Evolutionary conservation across 257 asterid species (phyloP), one percentile per base, ranked within the genome.

Genomic region (Datura wrightii): DNA sequence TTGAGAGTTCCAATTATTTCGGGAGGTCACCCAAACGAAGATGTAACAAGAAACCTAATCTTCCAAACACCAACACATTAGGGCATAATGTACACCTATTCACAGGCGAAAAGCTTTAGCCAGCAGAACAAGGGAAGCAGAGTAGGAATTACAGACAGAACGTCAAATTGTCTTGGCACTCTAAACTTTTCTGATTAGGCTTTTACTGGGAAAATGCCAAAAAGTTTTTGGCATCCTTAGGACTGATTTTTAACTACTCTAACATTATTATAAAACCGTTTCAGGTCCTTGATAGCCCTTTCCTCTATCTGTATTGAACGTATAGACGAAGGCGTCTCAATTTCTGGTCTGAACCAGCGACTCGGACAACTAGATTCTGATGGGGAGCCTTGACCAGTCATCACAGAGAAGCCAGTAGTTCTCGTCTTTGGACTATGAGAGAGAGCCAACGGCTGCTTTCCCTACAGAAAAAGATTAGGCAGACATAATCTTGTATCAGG

Each of bases 301-400:
- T 97, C 99, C 91, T 97, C 98, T 14, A 95, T 95, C 89, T 97
- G 98, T 82, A 97, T 95, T 0, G 97, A 95, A 58, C 97, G 97
- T 53, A 97, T 83, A 3, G 99, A 86, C 5, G 97, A 94, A 16
- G 99, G 93, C 16, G 90, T 79, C 31, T 92, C 97, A 0, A 58
- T 86, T 85, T 96, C 99, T 13, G 98, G 97, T 86, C 92, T 96
- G 86, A 94, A 96, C 99, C 99, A 96, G 67, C 99, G 95, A 90
- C 89, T 96, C 84, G 85, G n/a, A 15, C 91, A 91, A 48, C 76
- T 85, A 1, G 94, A 53, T 55, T 95, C 98, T 10, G 96, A 92
- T 55, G 97, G 96, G 16, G 98, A 94, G 34, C 97, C 97, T 81
- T 87, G 97, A 69, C 97, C 94, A 6, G 85, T 89, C 84, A 76